Evolutionary conservation across 1,284 basidiomycete genomes (phyloP).

Genomic region (Ceratobasidium sp.): DNA sequence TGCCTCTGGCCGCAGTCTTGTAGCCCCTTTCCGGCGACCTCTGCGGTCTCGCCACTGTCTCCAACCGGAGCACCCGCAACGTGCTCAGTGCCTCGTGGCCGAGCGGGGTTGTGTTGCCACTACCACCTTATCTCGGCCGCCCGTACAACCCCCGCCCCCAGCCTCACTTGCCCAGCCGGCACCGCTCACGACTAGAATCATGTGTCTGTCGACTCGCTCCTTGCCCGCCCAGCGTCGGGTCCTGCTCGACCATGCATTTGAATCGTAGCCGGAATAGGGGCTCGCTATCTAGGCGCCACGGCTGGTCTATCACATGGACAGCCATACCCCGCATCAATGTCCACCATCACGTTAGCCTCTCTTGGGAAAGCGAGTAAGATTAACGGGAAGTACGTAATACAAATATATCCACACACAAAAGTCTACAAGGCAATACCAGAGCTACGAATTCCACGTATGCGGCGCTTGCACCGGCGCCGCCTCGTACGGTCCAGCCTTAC

Average conservation of each 20-base stretch:
- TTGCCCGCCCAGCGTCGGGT: not conserved
- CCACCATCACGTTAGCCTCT: too few relatives aligned
- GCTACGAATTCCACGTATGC: conserved; percentile 19
- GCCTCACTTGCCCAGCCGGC: not conserved
- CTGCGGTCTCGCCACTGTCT: not conserved
- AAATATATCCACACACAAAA: not conserved
- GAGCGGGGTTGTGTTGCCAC: conserved; percentile 2
- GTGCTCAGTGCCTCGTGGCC: conserved; percentile 35
- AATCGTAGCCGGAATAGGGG: conserved; percentile 16
- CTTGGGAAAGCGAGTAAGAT: conserved; percentile 1
- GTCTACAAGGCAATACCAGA: not conserved
- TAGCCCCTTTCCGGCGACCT: not conserved
- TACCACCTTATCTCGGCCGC: conserved; percentile 35
- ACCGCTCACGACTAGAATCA: conserved; percentile 7
- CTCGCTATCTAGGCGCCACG: conserved; percentile 6
- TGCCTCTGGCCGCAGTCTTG: too few relatives aligned
- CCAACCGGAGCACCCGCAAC: conserved; percentile 13
- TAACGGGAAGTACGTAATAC: not conserved
- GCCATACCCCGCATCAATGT: too few relatives aligned
- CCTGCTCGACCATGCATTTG: too few relatives aligned
- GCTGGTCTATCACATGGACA: not conserved
- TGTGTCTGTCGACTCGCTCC: not conserved
- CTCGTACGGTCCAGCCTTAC: conserved; percentile 15
- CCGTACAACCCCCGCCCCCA: too few relatives aligned
- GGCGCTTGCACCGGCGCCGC: conserved; percentile 20